Conservation (phyloP, 768 basidiomycete genomes). For the Vishniacozyma victoriae region DNA sequence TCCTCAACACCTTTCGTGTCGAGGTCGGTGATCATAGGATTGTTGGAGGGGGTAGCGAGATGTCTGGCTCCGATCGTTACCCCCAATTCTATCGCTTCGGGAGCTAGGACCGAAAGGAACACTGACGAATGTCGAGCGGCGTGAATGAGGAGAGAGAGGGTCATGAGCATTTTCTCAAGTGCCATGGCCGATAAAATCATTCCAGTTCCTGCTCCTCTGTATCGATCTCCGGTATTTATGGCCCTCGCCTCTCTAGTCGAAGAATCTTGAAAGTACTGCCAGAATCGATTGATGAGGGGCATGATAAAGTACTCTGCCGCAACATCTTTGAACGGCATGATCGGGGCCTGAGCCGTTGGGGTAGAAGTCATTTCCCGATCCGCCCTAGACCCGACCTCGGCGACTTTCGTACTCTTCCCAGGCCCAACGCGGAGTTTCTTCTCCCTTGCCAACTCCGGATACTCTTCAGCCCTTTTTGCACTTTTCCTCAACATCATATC, state of each 20-base stretch:
- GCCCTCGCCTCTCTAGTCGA: slow-evolving; percentile 58
- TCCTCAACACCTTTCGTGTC: neutral
- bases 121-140: slow-evolving; percentile 72
- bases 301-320: slow-evolving; percentile 83
- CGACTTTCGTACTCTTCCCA: slow-evolving; percentile 13
- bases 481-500: slow-evolving; percentile 60
- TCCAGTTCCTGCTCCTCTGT: slow-evolving; percentile 70
- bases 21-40: neutral
- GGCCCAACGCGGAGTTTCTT: slow-evolving; percentile 62
- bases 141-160: slow-evolving; percentile 73
- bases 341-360: slow-evolving; percentile 9
- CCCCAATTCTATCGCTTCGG: slow-evolving; percentile 76
- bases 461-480: slow-evolving; percentile 54
- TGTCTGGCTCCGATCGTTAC: slow-evolving; percentile 64
- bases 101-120: slow-evolving; percentile 74
- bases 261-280: slow-evolving; percentile 83
- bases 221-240: slow-evolving; percentile 36
- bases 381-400: slow-evolving; percentile 18
- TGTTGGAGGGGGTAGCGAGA: slow-evolving; percentile 40
- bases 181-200: slow-evolving; percentile 73
- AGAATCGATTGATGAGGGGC: slow-evolving; percentile 89
- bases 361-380: slow-evolving; percentile 15
- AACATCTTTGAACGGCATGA: slow-evolving; percentile 53
- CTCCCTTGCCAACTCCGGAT: slow-evolving; percentile 64
- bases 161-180: slow-evolving; percentile 67